These are phyloP conservation scores for Musa schizocarpa DNA, from an alignment of 176 grass and related monocot species.

Conservation along the genomic window DNA sequence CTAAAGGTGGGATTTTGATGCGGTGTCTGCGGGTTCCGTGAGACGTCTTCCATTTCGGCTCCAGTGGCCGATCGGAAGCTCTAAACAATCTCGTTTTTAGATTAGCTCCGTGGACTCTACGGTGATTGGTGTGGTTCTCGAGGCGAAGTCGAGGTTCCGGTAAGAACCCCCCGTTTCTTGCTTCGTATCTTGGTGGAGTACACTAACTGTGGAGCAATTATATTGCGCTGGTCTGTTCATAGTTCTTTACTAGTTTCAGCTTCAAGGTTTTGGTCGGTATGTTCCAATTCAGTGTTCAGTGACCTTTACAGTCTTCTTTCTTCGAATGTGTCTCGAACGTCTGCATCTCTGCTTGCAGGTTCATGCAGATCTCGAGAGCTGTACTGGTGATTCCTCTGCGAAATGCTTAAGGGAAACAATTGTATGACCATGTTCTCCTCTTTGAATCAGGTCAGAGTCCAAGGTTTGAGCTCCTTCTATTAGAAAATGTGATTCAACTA, in stretches of 20 bases:
- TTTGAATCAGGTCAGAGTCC: not conserved
- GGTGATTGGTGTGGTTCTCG: not conserved
- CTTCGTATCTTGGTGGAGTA: not conserved
- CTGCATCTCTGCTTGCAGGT: not conserved
- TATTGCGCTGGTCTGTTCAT: not conserved
- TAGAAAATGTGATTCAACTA: not conserved
- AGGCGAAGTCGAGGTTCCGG: not conserved
- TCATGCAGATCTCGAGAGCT: not conserved
- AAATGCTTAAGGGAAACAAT: not conserved
- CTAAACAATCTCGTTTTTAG: not conserved
- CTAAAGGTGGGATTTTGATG: not conserved
- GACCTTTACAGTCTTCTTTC: not conserved
- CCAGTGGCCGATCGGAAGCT: not conserved
- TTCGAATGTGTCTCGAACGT: not conserved
- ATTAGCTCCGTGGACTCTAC: not conserved
- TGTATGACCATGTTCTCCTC: not conserved
- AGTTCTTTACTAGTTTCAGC: not conserved
- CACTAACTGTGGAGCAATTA: not conserved
- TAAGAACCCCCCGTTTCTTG: not conserved
- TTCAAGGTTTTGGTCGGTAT: not conserved
- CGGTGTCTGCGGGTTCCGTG: not conserved
- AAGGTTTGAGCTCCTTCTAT: not conserved
- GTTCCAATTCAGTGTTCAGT: not conserved
- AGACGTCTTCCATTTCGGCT: not conserved
- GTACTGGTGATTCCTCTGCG: not conserved